Base-by-base conservation (phyloP, 2,329 filamentous ascomycete species). In the Hirsutella thompsonii region DNA sequence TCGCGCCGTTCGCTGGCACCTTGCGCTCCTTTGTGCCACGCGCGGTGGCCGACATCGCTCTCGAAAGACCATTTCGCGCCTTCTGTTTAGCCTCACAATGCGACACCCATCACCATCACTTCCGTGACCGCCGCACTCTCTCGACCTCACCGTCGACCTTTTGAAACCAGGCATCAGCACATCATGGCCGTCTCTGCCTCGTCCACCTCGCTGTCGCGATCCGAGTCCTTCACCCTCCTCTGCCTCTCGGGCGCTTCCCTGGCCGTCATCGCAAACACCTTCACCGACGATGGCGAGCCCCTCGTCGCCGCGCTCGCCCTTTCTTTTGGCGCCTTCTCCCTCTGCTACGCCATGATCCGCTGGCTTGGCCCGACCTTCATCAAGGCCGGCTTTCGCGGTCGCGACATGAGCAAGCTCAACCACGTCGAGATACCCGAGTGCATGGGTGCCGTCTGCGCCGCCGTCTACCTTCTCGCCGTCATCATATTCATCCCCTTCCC, bases 401-500 rank as follows among this genome's bases (percentile, higher is more conserved):
- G 76, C 54, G 92, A 98, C 60, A 72, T 95, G 70, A 81, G 83
- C 56, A 98, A 71, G 58, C 50, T 58, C 36, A 57, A 78, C 52
- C 76, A 76, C 49, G 72, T 72, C 44, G 86, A 92, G 61, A 82
- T 95, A 53, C 92, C 92, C 19, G 92, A 98, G 63, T 90, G 85
- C 50, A 95, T 98, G 89, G 92, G 92, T 23, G 86, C 87, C 43
- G 76, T 98, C 20, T 93, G 86, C 57, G 92, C 90, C 8, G 77
- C 92, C 49, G 88, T 96, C 20, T 96, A 96, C 63, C 72, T 98
- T 35, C 72, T 98, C 49, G 75, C 80, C 38, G 73, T 96, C 49
- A 93, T 96, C 50, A 67, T 87, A 47, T 98, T 98, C 60, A 88
- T 96, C 44, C 92, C 92, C 0, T 94, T 95, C 62, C 85, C 89